phyloP scores from a whole-genome alignment of 441 rosid genomes.

The Breynia disticha region DNA sequence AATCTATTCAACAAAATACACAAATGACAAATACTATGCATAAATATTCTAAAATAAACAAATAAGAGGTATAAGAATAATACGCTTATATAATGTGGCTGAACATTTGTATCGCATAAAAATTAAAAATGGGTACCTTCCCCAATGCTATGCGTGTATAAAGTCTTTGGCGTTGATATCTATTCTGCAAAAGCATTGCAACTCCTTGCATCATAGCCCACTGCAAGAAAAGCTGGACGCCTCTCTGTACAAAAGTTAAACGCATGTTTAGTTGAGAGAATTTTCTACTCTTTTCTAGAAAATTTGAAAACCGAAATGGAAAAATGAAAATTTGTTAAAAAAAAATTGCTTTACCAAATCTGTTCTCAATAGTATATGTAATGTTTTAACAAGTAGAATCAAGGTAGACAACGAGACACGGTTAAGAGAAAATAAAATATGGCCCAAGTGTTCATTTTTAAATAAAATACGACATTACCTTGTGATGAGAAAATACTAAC shows the following conservation, averaged over 20 bases:
- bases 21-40: constrained; percentile 1
- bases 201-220: constrained; percentile 99
- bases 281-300: too few species aligned
- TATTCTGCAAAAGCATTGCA: constrained; percentile 93
- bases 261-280: too few species aligned
- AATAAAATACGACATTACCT: constrained; percentile 8
- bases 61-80: background rate
- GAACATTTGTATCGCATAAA: constrained; percentile 1
- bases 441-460: constrained; percentile 13
- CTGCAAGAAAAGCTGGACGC: constrained; percentile 89
- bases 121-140: constrained; percentile 47
- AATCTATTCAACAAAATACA: background rate
- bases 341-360: too few species aligned
- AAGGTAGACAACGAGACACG: too few species aligned
- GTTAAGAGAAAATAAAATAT: too few species aligned
- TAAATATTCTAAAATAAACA: background rate
- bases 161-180: constrained; percentile 96
- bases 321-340: too few species aligned
- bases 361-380: too few species aligned
- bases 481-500: constrained; percentile 24
- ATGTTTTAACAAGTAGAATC: too few species aligned
- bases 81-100: background rate
- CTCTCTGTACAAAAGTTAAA: constrained; percentile 52
- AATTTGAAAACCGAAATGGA: too few species aligned
- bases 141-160: constrained; percentile 96